Evolutionary conservation across 768 basidiomycete species (phyloP), one percentile per base, ranked within the genome.

Genomic region (Termitomyces sp.): DNA sequence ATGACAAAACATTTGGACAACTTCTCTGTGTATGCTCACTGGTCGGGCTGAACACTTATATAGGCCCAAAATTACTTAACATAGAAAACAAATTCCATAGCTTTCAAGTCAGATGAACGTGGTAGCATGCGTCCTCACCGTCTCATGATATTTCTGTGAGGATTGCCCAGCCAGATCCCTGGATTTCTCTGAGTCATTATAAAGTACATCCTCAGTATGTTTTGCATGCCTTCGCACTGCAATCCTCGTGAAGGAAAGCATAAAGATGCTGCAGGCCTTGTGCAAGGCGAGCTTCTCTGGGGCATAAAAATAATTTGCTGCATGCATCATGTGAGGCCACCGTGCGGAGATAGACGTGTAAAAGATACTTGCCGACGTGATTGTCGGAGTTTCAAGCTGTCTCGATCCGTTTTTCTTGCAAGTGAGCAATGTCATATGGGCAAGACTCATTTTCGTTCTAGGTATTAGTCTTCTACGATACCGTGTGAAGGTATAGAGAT

Each of bases 91-190:
- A 45, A 26, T 56, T 44, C n/a, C 24, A 45, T 17, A 49, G 14
- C 28, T 10, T 30, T n/a, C 22, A 19, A 28, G 55, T 54, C 51
- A 51, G 56, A 53, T 45, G 59, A 37, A 35, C 44, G 30, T 24
- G 19, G 49, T 47, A 57, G 48, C 59, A 60, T 57, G 59, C 53
- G 59, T 12, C 46, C 22, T 54, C 52, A 6, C 21, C 40, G 24
- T 60, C 59, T 49, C 59, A 60, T 60, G 59, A 60, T 57, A 7
- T 34, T 30, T 50, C 44, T 48, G 24, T 35, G 41, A 59, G 54
- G 22, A 24, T 26, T 6, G 17, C 22, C 38, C 37, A 44, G 37
- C 30, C 44, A 30, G 28, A 28, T 10, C 43, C 2, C 14, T 8
- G 22, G 28, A 42, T 52, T 45, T 45, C 55, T 57, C 22, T 22